phyloP scores from a whole-genome alignment of 495 filamentous ascomycete genomes.

The Bombardia bombarda region DNA sequence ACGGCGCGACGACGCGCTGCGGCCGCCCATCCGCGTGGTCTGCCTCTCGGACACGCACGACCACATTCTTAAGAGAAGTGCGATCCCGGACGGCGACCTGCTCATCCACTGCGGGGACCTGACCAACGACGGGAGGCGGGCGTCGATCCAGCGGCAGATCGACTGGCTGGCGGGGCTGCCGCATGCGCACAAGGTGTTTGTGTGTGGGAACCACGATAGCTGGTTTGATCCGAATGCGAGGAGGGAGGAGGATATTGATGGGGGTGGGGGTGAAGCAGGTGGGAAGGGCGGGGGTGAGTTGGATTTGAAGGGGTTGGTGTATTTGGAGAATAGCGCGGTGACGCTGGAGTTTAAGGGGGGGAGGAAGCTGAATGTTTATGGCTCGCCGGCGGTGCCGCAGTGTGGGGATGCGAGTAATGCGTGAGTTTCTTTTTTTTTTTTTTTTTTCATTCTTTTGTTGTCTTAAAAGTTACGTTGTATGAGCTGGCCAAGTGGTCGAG shows the following conservation, averaged over 20 bases:
- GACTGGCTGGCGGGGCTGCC: slow-evolving; percentile 70
- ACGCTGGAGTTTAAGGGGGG: slow-evolving; percentile 43
- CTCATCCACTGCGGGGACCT: slow-evolving; percentile 88
- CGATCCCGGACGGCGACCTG: slow-evolving; percentile 69
- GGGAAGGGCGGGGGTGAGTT: slow-evolving; percentile 18
- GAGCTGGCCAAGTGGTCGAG: background rate
- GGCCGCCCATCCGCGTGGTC: slow-evolving; percentile 61
- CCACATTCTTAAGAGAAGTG: slow-evolving; percentile 28
- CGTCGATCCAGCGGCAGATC: slow-evolving; percentile 66
- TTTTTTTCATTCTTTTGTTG: background rate
- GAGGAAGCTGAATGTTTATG: slow-evolving; percentile 46
- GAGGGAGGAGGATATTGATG: slow-evolving; percentile 8
- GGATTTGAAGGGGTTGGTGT: slow-evolving; percentile 40
- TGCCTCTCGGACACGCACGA: slow-evolving; percentile 89
- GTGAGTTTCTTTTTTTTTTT: slow-evolving; percentile 7
- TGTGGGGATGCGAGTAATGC: slow-evolving; percentile 19
- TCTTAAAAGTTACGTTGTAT: background rate
- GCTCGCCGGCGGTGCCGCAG: slow-evolving; percentile 42
- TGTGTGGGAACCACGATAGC: slow-evolving; percentile 85
- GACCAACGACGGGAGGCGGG: slow-evolving; percentile 59
- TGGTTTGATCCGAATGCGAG: slow-evolving; percentile 58
- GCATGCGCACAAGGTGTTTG: slow-evolving; percentile 71
- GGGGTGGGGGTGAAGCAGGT: slow-evolving; percentile 22
- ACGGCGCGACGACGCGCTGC: too few relatives aligned
- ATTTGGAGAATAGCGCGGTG: slow-evolving; percentile 33